Conservation (phyloP, 495 filamentous ascomycete genomes). For the Talaromyces ruber region DNA sequence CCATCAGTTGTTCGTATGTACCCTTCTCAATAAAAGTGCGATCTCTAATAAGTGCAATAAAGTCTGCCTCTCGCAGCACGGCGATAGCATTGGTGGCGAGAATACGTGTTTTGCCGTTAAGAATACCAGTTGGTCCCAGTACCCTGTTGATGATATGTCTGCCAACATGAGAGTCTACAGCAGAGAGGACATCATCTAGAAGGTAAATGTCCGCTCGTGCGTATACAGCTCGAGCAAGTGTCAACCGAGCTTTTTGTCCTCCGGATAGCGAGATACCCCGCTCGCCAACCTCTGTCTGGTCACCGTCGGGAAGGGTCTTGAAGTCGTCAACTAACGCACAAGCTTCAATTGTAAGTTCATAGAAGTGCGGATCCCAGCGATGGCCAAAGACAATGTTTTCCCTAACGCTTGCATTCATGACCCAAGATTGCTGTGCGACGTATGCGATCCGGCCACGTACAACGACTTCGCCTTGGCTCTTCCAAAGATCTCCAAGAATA, state of each 20-base stretch:
- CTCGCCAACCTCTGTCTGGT: constrained; percentile 94
- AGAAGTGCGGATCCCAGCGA: constrained; percentile 89
- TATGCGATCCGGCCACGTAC: constrained; percentile 80
- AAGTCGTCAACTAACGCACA: constrained; percentile 93
- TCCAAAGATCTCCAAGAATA: constrained; percentile 86
- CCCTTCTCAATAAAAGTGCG: constrained; percentile 80
- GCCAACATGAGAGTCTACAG: constrained; percentile 96
- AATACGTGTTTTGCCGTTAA: constrained; percentile 81
- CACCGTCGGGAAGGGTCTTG: constrained; percentile 84
- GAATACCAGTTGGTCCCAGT: constrained; percentile 73
- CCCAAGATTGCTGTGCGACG: constrained; percentile 86
- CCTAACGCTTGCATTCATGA: constrained; percentile 94
- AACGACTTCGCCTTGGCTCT: constrained; percentile 73
- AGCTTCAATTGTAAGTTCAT: constrained; percentile 86
- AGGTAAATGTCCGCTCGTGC: constrained; percentile 95
- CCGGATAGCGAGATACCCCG: constrained; percentile 95
- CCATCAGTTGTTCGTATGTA: constrained; percentile 81
- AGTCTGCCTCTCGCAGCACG: constrained; percentile 79
- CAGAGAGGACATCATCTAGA: constrained; percentile 88
- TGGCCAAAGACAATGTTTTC: constrained; percentile 98
- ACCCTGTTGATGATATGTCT: constrained; percentile 91
- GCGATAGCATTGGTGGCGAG: constrained; percentile 95
- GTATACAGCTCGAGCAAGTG: constrained; percentile 93
- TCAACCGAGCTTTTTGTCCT: constrained; percentile 91
- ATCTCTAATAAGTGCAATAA: constrained; percentile 73